These are phyloP conservation scores for Zhuliangozyma blackwelliae DNA, from an alignment of 1,139 yeast genomes.

Conservation along the genomic window DNA sequence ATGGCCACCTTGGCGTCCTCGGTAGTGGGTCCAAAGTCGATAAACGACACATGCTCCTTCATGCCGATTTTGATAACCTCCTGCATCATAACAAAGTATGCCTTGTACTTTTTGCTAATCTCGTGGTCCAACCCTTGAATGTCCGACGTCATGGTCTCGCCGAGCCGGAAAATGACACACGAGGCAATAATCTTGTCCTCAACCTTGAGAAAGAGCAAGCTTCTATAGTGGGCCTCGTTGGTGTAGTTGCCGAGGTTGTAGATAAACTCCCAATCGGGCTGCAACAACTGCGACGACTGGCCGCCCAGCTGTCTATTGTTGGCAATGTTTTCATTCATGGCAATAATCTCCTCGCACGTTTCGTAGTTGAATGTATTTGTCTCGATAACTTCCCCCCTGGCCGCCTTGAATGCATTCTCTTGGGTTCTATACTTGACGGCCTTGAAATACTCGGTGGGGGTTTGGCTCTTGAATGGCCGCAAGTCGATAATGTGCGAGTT, in stretches of 20 bases:
- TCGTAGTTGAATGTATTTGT: conserved; percentile 19
- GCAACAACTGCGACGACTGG: conserved; percentile 31
- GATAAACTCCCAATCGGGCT: conserved; percentile 29
- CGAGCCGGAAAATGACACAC: conserved; percentile 39
- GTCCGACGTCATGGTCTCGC: conserved; percentile 43
- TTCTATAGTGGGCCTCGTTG: conserved; percentile 22
- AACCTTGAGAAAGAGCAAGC: conserved; percentile 35
- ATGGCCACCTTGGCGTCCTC: conserved; percentile 39
- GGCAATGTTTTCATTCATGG: conserved; percentile 37
- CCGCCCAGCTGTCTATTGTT: conserved; percentile 31
- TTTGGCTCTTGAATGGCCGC: conserved; percentile 28
- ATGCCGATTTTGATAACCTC: conserved; percentile 38
- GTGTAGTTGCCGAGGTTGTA: conserved; percentile 22
- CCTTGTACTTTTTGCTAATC: conserved; percentile 33
- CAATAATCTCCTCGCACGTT: conserved; percentile 26
- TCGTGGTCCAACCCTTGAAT: conserved; percentile 43
- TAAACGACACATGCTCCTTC: conserved; percentile 33
- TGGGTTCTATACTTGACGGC: conserved; percentile 39
- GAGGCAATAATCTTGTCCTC: conserved; percentile 34
- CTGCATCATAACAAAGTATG: conserved; percentile 48
- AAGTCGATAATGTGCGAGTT: conserved; percentile 39
- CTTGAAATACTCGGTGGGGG: conserved; percentile 31
- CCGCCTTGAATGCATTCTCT: conserved; percentile 27
- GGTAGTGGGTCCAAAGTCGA: conserved; percentile 38
- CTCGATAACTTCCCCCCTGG: conserved; percentile 30